Conservation (phyloP, 1,284 basidiomycete genomes). For the Amylostereum areolatum region DNA sequence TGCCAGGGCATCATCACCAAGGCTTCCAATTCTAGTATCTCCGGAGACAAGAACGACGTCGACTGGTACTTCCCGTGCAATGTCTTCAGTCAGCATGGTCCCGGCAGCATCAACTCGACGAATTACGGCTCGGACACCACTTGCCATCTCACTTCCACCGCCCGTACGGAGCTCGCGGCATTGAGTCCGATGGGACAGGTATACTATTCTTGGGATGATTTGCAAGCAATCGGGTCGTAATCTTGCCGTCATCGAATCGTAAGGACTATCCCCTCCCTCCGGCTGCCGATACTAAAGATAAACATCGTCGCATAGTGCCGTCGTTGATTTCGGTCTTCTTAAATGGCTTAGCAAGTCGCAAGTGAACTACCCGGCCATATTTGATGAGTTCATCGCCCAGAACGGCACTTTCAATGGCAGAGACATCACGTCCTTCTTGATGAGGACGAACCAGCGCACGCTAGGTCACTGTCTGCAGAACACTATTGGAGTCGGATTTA, state of each 20-base stretch:
- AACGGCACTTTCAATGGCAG: constrained; percentile 75
- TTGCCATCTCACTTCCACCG: constrained; percentile 66
- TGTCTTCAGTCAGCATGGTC: constrained; percentile 72
- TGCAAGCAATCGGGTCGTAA: constrained; percentile 68
- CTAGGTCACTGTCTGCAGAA: constrained; percentile 85
- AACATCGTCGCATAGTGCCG: constrained; percentile 43
- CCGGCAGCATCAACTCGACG: constrained; percentile 57
- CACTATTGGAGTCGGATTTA: constrained; percentile 83
- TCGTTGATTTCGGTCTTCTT: constrained; percentile 83
- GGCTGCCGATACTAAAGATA: constrained; percentile 7
- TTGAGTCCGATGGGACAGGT: constrained; percentile 74
- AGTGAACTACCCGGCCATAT: constrained; percentile 78
- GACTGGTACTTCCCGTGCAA: constrained; percentile 98
- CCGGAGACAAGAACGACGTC: constrained; percentile 44
- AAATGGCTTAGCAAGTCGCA: constrained; percentile 77
- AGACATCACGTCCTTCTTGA: constrained; percentile 82
- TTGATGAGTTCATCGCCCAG: constrained; percentile 68
- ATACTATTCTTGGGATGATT: constrained; percentile 89
- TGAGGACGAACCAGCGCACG: constrained; percentile 57
- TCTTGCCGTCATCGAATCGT: constrained; percentile 89
- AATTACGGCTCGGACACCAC: constrained; percentile 58
- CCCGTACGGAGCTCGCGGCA: constrained; percentile 43
- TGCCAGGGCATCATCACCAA: constrained; percentile 78
- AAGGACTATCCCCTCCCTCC: constrained; percentile 26
- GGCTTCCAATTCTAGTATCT: constrained; percentile 63